Evolutionary conservation across 768 basidiomycete species (phyloP).

Genomic region (Hericium erinaceus): DNA sequence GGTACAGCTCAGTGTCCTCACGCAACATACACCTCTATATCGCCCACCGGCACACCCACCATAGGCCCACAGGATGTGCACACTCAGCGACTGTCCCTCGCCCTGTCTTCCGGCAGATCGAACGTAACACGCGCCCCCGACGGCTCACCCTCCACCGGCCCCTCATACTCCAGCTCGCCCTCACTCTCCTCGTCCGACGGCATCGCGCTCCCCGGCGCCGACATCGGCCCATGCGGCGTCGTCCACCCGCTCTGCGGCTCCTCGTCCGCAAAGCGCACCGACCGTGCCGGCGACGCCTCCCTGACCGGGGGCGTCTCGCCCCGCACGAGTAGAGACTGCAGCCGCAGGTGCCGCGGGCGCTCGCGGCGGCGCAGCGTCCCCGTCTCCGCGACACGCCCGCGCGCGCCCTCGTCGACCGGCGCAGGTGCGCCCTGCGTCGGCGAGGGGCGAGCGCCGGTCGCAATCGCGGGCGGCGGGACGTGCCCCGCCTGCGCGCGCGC

Average conservation of each 20-base stretch:
- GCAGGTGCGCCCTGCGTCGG: not conserved
- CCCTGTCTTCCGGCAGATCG: not conserved
- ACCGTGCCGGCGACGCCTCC: constrained; percentile 37
- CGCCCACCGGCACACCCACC: no score
- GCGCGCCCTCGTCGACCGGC: constrained; percentile 11
- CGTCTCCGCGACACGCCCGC: constrained; percentile 4
- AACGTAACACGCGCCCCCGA: not conserved
- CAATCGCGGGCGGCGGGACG: constrained; percentile 9
- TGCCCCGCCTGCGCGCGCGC: constrained; percentile 10
- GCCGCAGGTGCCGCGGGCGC: constrained; percentile 19
- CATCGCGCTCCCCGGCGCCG: constrained; percentile 12
- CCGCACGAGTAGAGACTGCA: constrained; percentile 21
- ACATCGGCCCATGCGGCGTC: constrained; percentile 7
- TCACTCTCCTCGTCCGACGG: constrained; percentile 13
- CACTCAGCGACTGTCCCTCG: not conserved
- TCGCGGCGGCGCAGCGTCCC: constrained; percentile 7
- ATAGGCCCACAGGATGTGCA: no score
- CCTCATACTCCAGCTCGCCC: not conserved
- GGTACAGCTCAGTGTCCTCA: no score
- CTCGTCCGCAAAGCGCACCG: constrained; percentile 37
- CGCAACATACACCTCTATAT: no score
- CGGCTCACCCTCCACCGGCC: not conserved
- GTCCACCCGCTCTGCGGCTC: constrained; percentile 9
- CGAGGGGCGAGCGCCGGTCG: not conserved
- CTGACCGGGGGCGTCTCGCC: constrained; percentile 18